Conservation (phyloP, 768 basidiomycete species). For the Mycena maculata region DNA sequence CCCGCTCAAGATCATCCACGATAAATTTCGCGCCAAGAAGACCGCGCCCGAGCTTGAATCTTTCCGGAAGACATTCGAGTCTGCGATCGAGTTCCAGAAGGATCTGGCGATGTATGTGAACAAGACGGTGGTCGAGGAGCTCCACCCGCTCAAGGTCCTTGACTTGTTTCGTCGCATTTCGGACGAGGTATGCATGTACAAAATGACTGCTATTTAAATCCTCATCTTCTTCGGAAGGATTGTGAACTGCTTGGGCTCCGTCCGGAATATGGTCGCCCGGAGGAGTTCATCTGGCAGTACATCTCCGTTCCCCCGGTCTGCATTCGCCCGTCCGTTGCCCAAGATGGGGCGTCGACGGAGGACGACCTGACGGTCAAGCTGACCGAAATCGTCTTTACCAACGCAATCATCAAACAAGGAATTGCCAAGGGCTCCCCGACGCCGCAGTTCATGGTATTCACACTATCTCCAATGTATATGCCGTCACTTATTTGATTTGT, state of each 20-base stretch:
- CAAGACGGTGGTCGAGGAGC: slow-evolving; percentile 90
- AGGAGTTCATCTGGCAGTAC: slow-evolving; percentile 99
- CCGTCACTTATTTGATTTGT: slow-evolving; percentile 6
- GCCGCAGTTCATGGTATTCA: slow-evolving; percentile 84
- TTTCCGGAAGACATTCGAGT: slow-evolving; percentile 84
- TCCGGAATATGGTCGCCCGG: slow-evolving; percentile 90
- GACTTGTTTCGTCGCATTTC: slow-evolving; percentile 94
- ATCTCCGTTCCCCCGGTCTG: slow-evolving; percentile 98
- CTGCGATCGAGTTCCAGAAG: slow-evolving; percentile 87
- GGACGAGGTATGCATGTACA: slow-evolving; percentile 87
- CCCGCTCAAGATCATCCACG: slow-evolving; percentile 95
- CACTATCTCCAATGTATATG: neutral
- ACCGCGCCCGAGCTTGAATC: slow-evolving; percentile 88
- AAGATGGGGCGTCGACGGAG: slow-evolving; percentile 98
- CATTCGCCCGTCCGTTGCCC: slow-evolving; percentile 96
- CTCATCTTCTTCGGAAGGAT: too few relatives aligned
- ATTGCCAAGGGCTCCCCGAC: slow-evolving; percentile 90
- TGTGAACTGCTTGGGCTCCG: slow-evolving; percentile 94
- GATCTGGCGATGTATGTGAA: slow-evolving; percentile 87
- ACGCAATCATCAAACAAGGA: slow-evolving; percentile 91
- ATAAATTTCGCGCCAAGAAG: slow-evolving; percentile 96
- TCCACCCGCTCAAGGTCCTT: slow-evolving; percentile 93
- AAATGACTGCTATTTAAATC: too few relatives aligned
- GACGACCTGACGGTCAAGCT: slow-evolving; percentile 98
- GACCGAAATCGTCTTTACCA: slow-evolving; percentile 95